These are phyloP conservation scores for Penicillium desertorum DNA, from an alignment of 495 filamentous ascomycete genomes.

Conservation along the genomic window DNA sequence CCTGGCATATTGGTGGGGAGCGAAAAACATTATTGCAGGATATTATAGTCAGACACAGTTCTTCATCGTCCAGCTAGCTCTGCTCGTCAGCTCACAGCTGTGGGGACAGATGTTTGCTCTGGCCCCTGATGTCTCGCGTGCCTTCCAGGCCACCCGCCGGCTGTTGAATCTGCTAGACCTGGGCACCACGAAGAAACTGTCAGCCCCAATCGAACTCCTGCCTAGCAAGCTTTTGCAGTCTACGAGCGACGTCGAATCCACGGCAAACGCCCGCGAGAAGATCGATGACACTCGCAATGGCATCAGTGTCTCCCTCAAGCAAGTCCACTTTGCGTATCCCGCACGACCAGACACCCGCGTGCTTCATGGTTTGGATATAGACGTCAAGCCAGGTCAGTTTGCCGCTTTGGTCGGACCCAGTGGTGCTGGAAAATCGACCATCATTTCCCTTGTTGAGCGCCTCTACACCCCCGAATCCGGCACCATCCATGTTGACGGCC, in stretches of 20 bases:
- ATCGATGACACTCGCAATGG: slow-evolving; percentile 6
- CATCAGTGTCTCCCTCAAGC: slow-evolving; percentile 49
- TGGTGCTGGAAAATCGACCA: slow-evolving; percentile 62
- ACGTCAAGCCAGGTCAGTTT: slow-evolving; percentile 58
- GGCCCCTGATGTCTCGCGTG: slow-evolving; percentile 54
- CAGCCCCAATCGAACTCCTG: slow-evolving; percentile 3
- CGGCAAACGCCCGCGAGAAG: neutral
- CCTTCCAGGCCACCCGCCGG: slow-evolving; percentile 9
- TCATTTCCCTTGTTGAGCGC: slow-evolving; percentile 59
- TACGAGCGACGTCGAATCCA: slow-evolving; percentile 19
- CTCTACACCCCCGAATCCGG: slow-evolving; percentile 51
- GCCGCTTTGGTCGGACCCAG: slow-evolving; percentile 60
- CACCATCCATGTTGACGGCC: slow-evolving; percentile 37
- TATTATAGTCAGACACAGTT: slow-evolving; percentile 47
- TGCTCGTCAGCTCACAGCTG: slow-evolving; percentile 58
- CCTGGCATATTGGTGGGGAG: slow-evolving; percentile 70
- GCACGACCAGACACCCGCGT: slow-evolving; percentile 55
- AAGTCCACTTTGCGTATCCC: slow-evolving; percentile 62
- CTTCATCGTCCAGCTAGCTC: slow-evolving; percentile 29
- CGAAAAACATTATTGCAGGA: slow-evolving; percentile 57
- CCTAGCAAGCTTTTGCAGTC: slow-evolving; percentile 18
- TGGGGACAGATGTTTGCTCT: slow-evolving; percentile 68
- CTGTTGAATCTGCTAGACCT: slow-evolving; percentile 14
- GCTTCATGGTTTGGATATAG: slow-evolving; percentile 52
- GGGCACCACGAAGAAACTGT: slow-evolving; percentile 10